Evolutionary conservation across 2,329 filamentous ascomycete species (phyloP).

Genomic region (Fusarium dimerum): DNA sequence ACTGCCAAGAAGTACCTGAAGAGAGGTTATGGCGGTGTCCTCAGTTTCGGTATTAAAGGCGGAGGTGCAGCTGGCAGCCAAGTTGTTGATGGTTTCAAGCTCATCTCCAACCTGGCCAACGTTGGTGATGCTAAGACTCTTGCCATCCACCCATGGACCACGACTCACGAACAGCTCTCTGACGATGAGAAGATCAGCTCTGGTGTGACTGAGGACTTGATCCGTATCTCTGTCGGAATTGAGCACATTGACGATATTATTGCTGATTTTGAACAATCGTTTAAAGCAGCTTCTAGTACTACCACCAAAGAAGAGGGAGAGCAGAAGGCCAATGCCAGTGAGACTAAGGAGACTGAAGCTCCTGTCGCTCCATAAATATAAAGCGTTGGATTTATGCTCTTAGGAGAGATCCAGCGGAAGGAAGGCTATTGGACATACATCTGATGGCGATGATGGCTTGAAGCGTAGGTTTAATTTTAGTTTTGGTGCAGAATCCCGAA

Average conservation of each 20-base stretch:
- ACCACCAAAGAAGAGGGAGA: constrained; percentile 34
- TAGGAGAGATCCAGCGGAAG: too few relatives aligned
- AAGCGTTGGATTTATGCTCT: background rate
- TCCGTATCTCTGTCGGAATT: constrained; percentile 92
- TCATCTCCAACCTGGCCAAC: constrained; percentile 95
- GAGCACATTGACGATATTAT: constrained; percentile 99
- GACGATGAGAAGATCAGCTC: constrained; percentile 79
- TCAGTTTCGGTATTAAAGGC: constrained; percentile 93
- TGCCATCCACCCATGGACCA: constrained; percentile 93
- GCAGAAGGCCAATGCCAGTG: constrained; percentile 21
- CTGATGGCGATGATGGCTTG: too few relatives aligned
- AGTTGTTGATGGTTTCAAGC: constrained; percentile 90
- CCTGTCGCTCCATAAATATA: constrained; percentile 23
- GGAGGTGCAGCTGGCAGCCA: constrained; percentile 80
- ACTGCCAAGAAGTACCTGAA: constrained; percentile 84
- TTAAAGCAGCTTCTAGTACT: constrained; percentile 60
- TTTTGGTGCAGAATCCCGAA: too few relatives aligned
- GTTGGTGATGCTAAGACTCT: constrained; percentile 95
- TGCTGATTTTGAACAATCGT: constrained; percentile 90
- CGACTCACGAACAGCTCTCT: constrained; percentile 88
- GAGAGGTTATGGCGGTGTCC: constrained; percentile 83
- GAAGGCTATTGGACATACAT: too few relatives aligned
- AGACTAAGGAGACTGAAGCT: constrained; percentile 41
- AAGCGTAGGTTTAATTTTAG: too few relatives aligned
- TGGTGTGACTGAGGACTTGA: constrained; percentile 86